Evolutionary conservation across 2,329 filamentous ascomycete species (phyloP), one percentile per base, ranked within the genome.

Genomic region (Colletotrichum plurivorum): DNA sequence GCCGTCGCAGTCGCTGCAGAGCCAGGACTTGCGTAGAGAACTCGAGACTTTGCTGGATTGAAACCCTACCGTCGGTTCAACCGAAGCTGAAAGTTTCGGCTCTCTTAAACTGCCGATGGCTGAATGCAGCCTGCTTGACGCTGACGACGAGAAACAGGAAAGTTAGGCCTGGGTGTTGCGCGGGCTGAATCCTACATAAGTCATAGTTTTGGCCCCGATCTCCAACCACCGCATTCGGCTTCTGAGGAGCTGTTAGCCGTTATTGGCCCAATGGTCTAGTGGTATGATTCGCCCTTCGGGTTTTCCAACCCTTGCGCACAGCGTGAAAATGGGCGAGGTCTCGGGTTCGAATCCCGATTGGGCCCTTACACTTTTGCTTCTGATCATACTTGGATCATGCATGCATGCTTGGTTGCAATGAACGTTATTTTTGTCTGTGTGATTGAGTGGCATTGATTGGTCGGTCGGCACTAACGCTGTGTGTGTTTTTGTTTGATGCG

Each of bases 251-350:
- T 53, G 58, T 20, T 6, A 59, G 18, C 15, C 12, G 27, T 18
- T 4, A 7, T 3, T 16, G 66, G 66, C 66, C 31, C 66, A 69
- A 61, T 69, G 66, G 66, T 69, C 66, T 69, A 69, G 66, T 69
- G 66, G 66, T 69, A 69, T 69, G 66, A 69, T 69, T 69, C 66
- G 66, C 66, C 66, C 66, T 69, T 69, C 66, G 66, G 66, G 66
- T 66, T 20, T 20, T 1, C 25, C 18, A 66, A 55, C 51, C 62
- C 62, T 60, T 45, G 22, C 25, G 51, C 55, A 2, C 7, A 66
- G 62, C 49, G 22, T 46, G 46, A 49, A 16, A 52, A 25, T 69
- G 66, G 66, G 66, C 66, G 66, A 69, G 66, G 66, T 41, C 66
- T 60, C 66, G 66, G 45, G 66, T 69, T 69, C 66, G 66, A 69